A percentile compares a stretch with the other conserved stretches of the same genome.
phyloP scores from a whole-genome alignment of 1,284 basidiomycete species.

The Cryptococcus sp. region DNA sequence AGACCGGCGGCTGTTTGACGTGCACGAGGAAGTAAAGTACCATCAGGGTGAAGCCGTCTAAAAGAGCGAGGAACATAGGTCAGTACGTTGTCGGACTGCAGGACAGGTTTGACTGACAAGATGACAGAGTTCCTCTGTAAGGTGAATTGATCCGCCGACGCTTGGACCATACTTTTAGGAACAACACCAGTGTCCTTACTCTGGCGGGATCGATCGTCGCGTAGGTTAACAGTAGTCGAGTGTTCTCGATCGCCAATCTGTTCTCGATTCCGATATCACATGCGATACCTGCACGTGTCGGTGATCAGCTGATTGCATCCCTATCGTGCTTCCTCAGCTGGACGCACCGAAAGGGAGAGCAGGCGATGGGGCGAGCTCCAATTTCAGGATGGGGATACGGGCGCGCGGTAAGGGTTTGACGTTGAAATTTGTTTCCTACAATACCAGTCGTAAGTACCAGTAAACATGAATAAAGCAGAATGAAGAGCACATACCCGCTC shows the following conservation, averaged over 20 bases:
- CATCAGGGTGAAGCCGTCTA: slow-evolving; percentile 90
- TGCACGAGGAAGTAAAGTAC: slow-evolving; percentile 97
- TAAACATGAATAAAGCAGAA: background rate
- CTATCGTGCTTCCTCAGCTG: background rate
- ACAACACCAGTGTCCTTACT: slow-evolving; percentile 90
- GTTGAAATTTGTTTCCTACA: slow-evolving; percentile 87
- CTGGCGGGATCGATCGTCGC: slow-evolving; percentile 95
- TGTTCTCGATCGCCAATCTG: slow-evolving; percentile 93
- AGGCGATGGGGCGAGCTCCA: slow-evolving; percentile 85
- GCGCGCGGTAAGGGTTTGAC: slow-evolving; percentile 96
- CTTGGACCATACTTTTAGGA: slow-evolving; percentile 99
- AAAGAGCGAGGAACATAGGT: background rate
- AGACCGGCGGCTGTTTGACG: slow-evolving; percentile 90
- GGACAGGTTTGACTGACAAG: slow-evolving; percentile 56
- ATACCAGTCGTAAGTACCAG: slow-evolving; percentile 3
- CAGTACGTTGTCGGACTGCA: slow-evolving; percentile 1
- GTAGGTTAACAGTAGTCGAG: slow-evolving; percentile 91
- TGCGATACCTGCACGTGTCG: slow-evolving; percentile 60
- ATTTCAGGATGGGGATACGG: slow-evolving; percentile 97
- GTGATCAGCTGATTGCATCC: background rate
- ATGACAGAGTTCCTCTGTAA: slow-evolving; percentile 93
- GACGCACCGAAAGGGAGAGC: slow-evolving; percentile 73
- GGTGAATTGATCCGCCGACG: slow-evolving; percentile 97
- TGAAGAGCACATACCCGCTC: slow-evolving; percentile 67
- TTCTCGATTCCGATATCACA: slow-evolving; percentile 99